Conservation (phyloP, 1,284 basidiomycete genomes). For the Afroboletus lepidellus region DNA sequence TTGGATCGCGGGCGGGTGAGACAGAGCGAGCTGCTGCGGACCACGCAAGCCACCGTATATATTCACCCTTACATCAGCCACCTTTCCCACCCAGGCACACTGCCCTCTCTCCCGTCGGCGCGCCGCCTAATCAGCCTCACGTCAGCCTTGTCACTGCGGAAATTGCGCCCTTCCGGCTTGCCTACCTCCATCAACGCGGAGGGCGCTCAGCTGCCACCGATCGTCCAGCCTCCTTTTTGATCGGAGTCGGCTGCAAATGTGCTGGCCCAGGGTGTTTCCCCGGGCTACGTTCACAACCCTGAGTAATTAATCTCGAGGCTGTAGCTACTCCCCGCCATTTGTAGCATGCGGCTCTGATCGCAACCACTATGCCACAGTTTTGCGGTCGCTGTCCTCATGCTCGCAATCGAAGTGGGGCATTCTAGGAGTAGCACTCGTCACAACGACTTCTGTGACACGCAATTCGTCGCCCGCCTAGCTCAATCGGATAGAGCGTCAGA, state of each 20-base stretch:
- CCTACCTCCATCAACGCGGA: neutral
- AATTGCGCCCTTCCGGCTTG: constrained; percentile 6
- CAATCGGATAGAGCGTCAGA: constrained; percentile 88
- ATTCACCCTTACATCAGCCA: constrained; percentile 37
- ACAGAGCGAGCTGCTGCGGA: constrained; percentile 29
- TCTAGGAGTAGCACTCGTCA: neutral
- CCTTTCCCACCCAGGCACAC: constrained; percentile 23
- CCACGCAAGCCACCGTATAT: constrained; percentile 36
- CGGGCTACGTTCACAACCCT: constrained; percentile 26
- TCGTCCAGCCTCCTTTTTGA: constrained; percentile 23
- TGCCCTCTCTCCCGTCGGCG: constrained; percentile 21
- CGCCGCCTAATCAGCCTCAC: constrained; percentile 25
- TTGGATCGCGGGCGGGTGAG: constrained; percentile 6
- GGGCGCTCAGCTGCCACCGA: constrained; percentile 28
- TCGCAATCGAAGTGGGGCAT: neutral
- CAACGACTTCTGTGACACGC: neutral
- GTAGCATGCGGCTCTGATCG: neutral
- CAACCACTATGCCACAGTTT: constrained; percentile 22
- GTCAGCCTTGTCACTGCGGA: constrained; percentile 27
- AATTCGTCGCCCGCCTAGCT: constrained; percentile 64
- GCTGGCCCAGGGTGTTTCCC: too few relatives aligned
- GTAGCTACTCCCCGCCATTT: constrained; percentile 8
- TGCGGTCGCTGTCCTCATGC: constrained; percentile 24
- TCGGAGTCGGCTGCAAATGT: constrained; percentile 25
- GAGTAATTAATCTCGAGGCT: constrained; percentile 26